phyloP scores from a whole-genome alignment of 1,139 yeast species.

The Debaryomycetaceae sp. region DNA sequence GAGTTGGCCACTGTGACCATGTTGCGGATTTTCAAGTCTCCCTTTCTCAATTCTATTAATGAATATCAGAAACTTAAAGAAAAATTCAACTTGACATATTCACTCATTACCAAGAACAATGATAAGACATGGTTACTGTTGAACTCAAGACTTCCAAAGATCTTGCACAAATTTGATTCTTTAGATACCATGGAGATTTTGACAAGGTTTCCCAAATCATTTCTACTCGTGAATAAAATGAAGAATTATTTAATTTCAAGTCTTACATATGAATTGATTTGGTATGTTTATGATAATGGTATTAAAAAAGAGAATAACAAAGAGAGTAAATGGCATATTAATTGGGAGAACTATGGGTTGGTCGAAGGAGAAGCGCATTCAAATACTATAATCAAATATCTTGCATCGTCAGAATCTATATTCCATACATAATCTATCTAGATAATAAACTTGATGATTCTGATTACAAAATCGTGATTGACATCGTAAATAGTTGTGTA shows the following conservation, averaged over 20 bases:
- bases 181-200: slow-evolving; percentile 5
- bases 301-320: slow-evolving; percentile 6
- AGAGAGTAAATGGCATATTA: slow-evolving; percentile 9
- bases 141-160: slow-evolving; percentile 26
- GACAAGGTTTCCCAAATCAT: slow-evolving; percentile 12
- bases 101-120: slow-evolving; percentile 16
- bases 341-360: slow-evolving; percentile 34
- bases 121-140: slow-evolving; percentile 22
- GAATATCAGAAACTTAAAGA: slow-evolving; percentile 31
- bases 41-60: slow-evolving; percentile 26
- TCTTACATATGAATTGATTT: slow-evolving; percentile 39
- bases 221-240: slow-evolving; percentile 34
- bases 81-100: slow-evolving; percentile 27
- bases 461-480: too few species aligned
- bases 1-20: slow-evolving; percentile 33
- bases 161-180: slow-evolving; percentile 29
- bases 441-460: neutral
- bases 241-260: slow-evolving; percentile 38
- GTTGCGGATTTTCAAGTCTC: slow-evolving; percentile 36
- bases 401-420: neutral
- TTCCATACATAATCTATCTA: neutral
- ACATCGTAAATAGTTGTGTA: too few species aligned
- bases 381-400: neutral
- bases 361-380: slow-evolving; percentile 6
- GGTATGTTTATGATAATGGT: slow-evolving; percentile 32